phyloP scores from a whole-genome alignment of 2,329 filamentous ascomycete species.

The Nigrograna mackinnonii region DNA sequence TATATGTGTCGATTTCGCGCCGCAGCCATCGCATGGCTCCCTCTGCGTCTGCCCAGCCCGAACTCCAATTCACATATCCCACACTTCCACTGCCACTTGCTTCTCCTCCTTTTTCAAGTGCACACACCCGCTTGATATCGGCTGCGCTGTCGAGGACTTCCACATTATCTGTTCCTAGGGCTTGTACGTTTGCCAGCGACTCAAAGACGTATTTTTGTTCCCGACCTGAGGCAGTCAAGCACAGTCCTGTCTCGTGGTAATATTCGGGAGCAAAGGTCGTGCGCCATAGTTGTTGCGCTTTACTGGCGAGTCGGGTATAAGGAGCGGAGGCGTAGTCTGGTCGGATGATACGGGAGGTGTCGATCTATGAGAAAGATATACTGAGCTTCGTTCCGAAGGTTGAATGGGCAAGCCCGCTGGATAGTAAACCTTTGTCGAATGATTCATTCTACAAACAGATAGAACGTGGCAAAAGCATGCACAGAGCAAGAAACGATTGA shows the following conservation, averaged over 20 bases:
- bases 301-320: conserved; percentile 74
- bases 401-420: too few relatives aligned
- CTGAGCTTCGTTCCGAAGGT: too few relatives aligned
- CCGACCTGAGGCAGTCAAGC: conserved; percentile 62
- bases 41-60: conserved; percentile 82
- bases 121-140: conserved; percentile 44
- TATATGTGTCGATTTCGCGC: conserved; percentile 56
- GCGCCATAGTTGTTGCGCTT: conserved; percentile 73
- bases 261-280: conserved; percentile 65
- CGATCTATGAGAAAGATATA: conserved; percentile 46
- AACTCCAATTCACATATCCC: conserved; percentile 74
- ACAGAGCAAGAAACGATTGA: background rate
- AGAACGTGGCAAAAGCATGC: too few relatives aligned
- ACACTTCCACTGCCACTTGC: conserved; percentile 52
- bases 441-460: too few relatives aligned
- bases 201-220: conserved; percentile 45
- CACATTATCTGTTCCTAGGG: conserved; percentile 41
- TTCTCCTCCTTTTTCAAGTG: conserved; percentile 44
- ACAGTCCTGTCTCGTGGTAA: conserved; percentile 72
- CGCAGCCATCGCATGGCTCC: conserved; percentile 69
- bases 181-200: conserved; percentile 38
- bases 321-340: conserved; percentile 80
- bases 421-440: too few relatives aligned
- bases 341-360: conserved; percentile 65
- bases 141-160: conserved; percentile 41